These are phyloP conservation scores for Boletus fagicola DNA, from an alignment of 768 basidiomycete genomes.

Conservation along the genomic window DNA sequence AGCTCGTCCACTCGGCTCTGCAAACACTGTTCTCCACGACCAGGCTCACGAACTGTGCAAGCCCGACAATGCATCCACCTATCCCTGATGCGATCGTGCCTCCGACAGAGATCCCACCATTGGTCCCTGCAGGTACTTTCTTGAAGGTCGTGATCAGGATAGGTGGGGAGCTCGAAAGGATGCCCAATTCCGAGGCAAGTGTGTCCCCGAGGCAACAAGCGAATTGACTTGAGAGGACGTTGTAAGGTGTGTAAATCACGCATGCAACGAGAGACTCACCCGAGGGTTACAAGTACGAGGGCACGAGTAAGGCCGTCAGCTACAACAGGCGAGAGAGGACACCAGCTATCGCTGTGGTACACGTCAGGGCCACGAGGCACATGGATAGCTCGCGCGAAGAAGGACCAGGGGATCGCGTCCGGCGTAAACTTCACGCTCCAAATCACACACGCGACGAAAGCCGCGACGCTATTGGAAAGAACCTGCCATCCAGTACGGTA, in stretches of 20 bases:
- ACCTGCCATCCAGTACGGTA: slow-evolving; percentile 81
- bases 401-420: slow-evolving; percentile 39
- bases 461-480: slow-evolving; percentile 73
- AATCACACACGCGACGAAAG: slow-evolving; percentile 51
- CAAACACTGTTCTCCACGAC: slow-evolving; percentile 62
- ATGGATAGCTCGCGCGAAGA: slow-evolving; percentile 13
- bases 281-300: slow-evolving; percentile 62
- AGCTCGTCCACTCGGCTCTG: slow-evolving; percentile 35
- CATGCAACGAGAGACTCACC: slow-evolving; percentile 41
- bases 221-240: slow-evolving; percentile 58
- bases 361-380: slow-evolving; percentile 13
- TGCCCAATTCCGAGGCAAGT: slow-evolving; percentile 90
- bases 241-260: slow-evolving; percentile 1
- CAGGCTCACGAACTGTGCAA: slow-evolving; percentile 54
- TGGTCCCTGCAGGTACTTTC: slow-evolving; percentile 83
- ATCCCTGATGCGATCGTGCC: slow-evolving; percentile 72
- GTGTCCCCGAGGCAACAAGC: slow-evolving; percentile 90
- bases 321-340: slow-evolving; percentile 49
- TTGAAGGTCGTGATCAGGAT: slow-evolving; percentile 76
- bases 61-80: slow-evolving; percentile 74
- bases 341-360: slow-evolving; percentile 54
- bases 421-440: slow-evolving; percentile 66
- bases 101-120: slow-evolving; percentile 76
- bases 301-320: slow-evolving; percentile 55
- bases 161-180: slow-evolving; percentile 68